Evolutionary conservation across 768 basidiomycete species (phyloP), one percentile per base, ranked within the genome.

Genomic region (Kockovaella imperatae): DNA sequence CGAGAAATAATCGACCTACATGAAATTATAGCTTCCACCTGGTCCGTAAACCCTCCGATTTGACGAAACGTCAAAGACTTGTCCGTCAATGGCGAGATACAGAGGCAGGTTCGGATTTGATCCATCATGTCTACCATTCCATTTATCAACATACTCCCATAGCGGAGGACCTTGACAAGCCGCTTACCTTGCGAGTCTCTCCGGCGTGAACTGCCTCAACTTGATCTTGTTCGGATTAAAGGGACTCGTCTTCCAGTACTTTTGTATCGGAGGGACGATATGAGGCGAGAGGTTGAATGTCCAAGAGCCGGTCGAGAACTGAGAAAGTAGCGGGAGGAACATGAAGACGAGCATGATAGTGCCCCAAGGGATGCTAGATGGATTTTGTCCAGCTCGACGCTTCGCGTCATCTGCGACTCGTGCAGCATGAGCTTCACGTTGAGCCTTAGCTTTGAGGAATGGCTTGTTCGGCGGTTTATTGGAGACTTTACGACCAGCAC

Each of bases 31-130:
- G 13, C 69, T 67, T 31, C 89, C 91, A 13, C 90, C 91, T 31
- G 83, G 84, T 43, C 90, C 88, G 69, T 97, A 97, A 8, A 78
- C 76, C 18, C 83, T 77, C 50, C 77, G 75, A 57, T 81, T 82
- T 52, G 78, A 77, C n/a, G 83, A 80, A 44, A 97, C 91, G 64
- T 97, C 91, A 72, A 82, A 97, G 6, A 97, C 87, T 44, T 86
- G 84, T 11, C 86, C 86, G 65, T 89, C 87, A 67, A 97, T 84
- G 50, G 89, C 90, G 39, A 97, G 73, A 72, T 89, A 96, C 41
- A 90, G 71, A 21, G 89, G 87, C 62, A 74, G 79, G 24, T 73
- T 75, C 30, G 76, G 72, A 36, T 79, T 75, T n/a, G 68, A 70
- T 34, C 91, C 91, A 68, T 89, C 84, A 67, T n/a, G n/a, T n/a